Evolutionary conservation across 768 basidiomycete species (phyloP).

Genomic region (Collybia sp.): DNA sequence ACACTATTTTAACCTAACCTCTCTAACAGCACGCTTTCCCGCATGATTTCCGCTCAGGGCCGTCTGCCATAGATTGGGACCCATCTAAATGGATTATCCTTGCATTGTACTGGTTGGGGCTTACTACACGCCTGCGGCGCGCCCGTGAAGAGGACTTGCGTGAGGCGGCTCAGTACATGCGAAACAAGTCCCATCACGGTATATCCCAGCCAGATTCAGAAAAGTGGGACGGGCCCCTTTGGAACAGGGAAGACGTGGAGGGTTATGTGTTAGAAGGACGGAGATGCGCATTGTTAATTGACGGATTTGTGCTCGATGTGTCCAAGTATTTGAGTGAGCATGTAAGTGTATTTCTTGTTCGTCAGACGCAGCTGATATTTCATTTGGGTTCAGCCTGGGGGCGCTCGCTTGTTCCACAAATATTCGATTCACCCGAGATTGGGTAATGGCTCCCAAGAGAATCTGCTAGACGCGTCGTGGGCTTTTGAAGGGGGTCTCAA

Average conservation of each 20-base stretch:
- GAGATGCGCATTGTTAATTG: conserved; percentile 49
- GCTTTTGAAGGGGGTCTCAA: conserved; percentile 74
- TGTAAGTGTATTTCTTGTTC: conserved; percentile 28
- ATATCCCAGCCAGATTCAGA: conserved; percentile 12
- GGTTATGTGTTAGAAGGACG: conserved; percentile 26
- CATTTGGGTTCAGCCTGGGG: conserved; percentile 50
- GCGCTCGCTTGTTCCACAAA: conserved; percentile 43
- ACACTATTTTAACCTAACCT: neutral
- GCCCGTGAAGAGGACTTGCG: conserved; percentile 44
- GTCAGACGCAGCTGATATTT: neutral
- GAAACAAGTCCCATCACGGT: conserved; percentile 26
- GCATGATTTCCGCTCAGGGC: conserved; percentile 72
- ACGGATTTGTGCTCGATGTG: conserved; percentile 59
- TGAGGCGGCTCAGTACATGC: conserved; percentile 46
- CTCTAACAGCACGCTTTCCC: conserved; percentile 64
- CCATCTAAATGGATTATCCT: conserved; percentile 79
- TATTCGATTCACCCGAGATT: conserved; percentile 32
- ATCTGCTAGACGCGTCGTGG: conserved; percentile 46
- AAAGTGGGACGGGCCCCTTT: conserved; percentile 32
- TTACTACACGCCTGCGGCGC: conserved; percentile 43
- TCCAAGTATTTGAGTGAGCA: conserved; percentile 61
- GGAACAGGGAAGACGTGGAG: conserved; percentile 33
- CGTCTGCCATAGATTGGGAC: conserved; percentile 62
- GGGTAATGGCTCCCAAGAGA: conserved; percentile 2
- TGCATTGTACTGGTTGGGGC: conserved; percentile 40